phyloP scores from a whole-genome alignment of 345 rosid species.

The Cardamine chenopodiifolia region DNA sequence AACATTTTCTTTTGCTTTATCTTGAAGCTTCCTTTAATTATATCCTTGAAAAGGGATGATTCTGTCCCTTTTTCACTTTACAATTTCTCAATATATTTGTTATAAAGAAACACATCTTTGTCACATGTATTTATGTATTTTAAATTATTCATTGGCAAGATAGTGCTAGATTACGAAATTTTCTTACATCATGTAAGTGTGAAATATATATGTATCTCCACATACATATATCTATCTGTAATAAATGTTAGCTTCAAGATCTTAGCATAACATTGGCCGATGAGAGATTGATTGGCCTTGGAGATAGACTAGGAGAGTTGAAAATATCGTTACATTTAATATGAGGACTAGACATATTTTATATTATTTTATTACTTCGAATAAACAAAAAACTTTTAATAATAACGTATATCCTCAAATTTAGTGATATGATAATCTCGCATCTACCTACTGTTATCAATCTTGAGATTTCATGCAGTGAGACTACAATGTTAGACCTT shows the following conservation, averaged over 20 bases:
- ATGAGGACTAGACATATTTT: conserved; percentile 1
- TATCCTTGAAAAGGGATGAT: conserved; percentile 28
- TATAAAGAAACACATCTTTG: conserved; percentile 32
- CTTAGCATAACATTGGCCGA: conserved; percentile 28
- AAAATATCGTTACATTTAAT: conserved; percentile 35
- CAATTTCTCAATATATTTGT: conserved; percentile 16
- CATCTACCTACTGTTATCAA: conserved; percentile 39
- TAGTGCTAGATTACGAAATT: not conserved
- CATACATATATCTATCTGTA: not conserved
- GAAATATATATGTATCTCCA: not conserved
- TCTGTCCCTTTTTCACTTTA: conserved; percentile 38
- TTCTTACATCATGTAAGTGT: not conserved
- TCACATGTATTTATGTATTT: conserved; percentile 32
- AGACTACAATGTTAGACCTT: conserved; percentile 9
- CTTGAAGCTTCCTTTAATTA: conserved; percentile 33
- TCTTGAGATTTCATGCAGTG: conserved; percentile 30
- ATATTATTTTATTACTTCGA: not conserved
- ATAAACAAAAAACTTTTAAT: not conserved
- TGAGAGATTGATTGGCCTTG: conserved; percentile 32
- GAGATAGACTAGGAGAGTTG: conserved; percentile 28
- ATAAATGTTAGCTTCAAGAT: conserved; percentile 32
- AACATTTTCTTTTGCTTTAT: conserved; percentile 29
- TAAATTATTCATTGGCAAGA: not conserved
- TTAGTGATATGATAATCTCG: conserved; percentile 26
- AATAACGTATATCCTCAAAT: conserved; percentile 16